phyloP scores from a whole-genome alignment of 345 rosid species.

The Xanthoceras sorbifolium region DNA sequence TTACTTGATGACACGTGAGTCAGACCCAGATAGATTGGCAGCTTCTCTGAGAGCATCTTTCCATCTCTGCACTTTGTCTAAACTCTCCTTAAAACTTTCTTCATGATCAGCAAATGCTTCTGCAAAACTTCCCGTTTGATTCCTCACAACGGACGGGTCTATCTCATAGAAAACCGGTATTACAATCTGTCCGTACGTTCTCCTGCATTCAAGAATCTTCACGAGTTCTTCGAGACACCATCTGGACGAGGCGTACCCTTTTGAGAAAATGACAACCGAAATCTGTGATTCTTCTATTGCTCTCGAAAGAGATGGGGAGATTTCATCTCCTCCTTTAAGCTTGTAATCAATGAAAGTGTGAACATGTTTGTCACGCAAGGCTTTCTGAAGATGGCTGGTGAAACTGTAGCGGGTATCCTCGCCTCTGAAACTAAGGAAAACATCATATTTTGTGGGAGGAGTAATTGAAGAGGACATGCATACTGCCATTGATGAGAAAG shows the following conservation, averaged over 20 bases:
- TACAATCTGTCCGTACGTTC: neutral
- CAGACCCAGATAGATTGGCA: conserved; percentile 14
- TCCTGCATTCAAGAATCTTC: neutral
- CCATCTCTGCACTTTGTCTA: neutral
- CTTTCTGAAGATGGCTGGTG: no score
- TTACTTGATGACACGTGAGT: neutral
- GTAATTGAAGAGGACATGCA: no score
- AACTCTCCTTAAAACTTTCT: neutral
- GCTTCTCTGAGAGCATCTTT: neutral
- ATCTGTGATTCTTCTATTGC: neutral
- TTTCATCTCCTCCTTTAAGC: no score
- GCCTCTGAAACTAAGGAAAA: no score
- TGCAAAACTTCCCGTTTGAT: neutral
- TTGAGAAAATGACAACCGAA: neutral
- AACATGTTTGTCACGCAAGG: no score
- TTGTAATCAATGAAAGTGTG: no score
- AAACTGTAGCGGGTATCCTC: no score
- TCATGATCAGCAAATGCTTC: neutral
- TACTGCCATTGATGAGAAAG: no score
- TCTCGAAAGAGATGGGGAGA: neutral
- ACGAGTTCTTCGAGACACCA: neutral
- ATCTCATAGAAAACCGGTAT: neutral
- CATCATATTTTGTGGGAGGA: no score
- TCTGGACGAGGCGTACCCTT: neutral
- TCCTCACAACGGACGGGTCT: neutral